Evolutionary conservation across 805 yeast species (phyloP).

Genomic region (Starmera amethionina): DNA sequence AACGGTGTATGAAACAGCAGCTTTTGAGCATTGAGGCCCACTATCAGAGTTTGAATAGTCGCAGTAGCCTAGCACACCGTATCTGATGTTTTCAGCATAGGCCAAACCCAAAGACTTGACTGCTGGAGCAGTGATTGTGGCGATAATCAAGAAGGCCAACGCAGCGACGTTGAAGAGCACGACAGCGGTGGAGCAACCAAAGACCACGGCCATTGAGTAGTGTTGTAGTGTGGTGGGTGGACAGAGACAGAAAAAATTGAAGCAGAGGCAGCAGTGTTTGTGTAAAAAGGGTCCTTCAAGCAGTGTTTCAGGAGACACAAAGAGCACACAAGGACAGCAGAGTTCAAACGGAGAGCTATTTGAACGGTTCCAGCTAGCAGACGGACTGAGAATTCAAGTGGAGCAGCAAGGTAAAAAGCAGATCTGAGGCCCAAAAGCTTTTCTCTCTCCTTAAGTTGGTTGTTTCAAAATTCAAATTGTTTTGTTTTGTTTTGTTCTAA

Average conservation of each 20-base stretch:
- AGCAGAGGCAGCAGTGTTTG: too few species aligned
- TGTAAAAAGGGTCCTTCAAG: background rate
- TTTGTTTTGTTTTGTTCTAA: too few species aligned
- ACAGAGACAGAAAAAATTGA: too few species aligned
- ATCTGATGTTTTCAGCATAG: conserved; percentile 32
- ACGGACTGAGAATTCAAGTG: too few species aligned
- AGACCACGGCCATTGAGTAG: conserved; percentile 18
- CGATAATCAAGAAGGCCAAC: conserved; percentile 52
- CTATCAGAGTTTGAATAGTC: conserved; percentile 9
- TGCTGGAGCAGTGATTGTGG: conserved; percentile 55
- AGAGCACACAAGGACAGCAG: background rate
- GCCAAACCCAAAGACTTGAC: conserved; percentile 39
- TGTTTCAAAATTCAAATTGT: too few species aligned
- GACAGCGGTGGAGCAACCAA: conserved; percentile 31
- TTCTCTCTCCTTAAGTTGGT: too few species aligned
- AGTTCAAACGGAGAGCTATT: too few species aligned
- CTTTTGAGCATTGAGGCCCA: conserved; percentile 25
- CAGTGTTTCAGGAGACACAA: background rate
- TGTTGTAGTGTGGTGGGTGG: background rate
- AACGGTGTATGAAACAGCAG: conserved; percentile 31
- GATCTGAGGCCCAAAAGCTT: too few species aligned
- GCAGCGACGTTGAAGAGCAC: conserved; percentile 40
- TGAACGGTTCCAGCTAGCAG: too few species aligned
- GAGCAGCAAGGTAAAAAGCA: too few species aligned
- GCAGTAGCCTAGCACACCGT: conserved; percentile 67